Evolutionary conservation across 139 green algal species (phyloP), one percentile per base, ranked within the genome.

Genomic region (Picochlorum sp.): DNA sequence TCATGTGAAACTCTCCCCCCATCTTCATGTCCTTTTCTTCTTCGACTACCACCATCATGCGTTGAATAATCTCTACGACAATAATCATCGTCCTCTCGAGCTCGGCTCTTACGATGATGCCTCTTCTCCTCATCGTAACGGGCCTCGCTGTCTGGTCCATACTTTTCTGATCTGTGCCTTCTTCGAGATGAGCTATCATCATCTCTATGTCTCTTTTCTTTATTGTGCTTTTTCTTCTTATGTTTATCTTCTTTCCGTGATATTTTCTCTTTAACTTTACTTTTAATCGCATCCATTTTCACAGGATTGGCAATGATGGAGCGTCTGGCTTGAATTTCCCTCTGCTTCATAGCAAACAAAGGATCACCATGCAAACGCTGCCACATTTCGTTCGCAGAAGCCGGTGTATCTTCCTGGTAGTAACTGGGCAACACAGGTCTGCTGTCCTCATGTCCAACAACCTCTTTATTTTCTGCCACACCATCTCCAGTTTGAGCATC

Each of bases 311-410:
- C 39, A 26, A 66, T 43, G 16, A 91, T 81, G 31, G 49, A 56
- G n/a, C 61, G 59, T 20, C 84, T 60, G 2, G 83, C 83, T 20
- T 63, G 55, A 36, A 81, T 55, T 69, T 90, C 82, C 45, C 85
- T 83, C 57, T 81, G 72, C 58, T 73, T 73, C 47, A 90, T 90
- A 33, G 84, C 74, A 26, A 97, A 82, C n/a, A 98, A 69, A 1
- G 91, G 91, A 64, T 98, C 91, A 33, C 82, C 79, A 68, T 96
- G 87, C 55, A 96, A 59, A 10, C 91, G 78, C 30, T 70, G 56
- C 91, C 91, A 98, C 26, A 76, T 73, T 76, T 98, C 91, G 43
- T 93, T 96, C 20, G 76, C 82, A 5, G 81, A 86, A 5, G 71
- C 64, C 1, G 80, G 79, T 7, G 76, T 84, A 43, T 86, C 81